These are phyloP conservation scores for Niveomyces coronatus DNA, from an alignment of 2,329 filamentous ascomycete species.

Conservation along the genomic window DNA sequence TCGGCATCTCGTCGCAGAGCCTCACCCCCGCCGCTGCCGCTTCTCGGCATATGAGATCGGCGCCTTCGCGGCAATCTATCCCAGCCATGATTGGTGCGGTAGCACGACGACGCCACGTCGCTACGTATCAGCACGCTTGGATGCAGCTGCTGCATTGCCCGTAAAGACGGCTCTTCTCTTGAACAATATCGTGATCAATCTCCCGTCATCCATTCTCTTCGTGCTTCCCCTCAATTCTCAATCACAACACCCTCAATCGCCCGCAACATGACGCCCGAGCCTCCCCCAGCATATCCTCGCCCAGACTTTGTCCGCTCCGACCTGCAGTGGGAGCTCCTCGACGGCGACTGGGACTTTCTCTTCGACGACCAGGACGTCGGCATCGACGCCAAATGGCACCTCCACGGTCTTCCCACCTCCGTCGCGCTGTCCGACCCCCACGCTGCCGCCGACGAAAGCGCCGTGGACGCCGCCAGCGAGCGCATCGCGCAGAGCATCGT, in stretches of 20 bases:
- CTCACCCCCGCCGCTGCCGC: too few relatives aligned
- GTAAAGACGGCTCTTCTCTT: too few relatives aligned
- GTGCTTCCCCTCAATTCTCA: neutral
- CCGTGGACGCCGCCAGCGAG: conserved; percentile 14
- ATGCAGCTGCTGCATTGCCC: too few relatives aligned
- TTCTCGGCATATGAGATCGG: too few relatives aligned
- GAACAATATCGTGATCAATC: too few relatives aligned
- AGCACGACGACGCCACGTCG: too few relatives aligned
- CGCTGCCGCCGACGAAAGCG: conserved; percentile 24
- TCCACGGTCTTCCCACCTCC: conserved; percentile 35
- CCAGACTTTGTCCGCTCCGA: conserved; percentile 50
- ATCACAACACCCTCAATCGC: neutral
- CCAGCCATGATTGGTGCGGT: too few relatives aligned
- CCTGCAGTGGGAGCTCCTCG: conserved; percentile 49
- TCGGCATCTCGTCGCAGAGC: too few relatives aligned
- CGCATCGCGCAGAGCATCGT: conserved; percentile 34
- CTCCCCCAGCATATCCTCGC: conserved; percentile 40
- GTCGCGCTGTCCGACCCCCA: conserved; percentile 18
- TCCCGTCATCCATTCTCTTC: neutral
- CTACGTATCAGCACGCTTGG: too few relatives aligned
- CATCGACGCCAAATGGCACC: conserved; percentile 41
- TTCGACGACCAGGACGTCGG: conserved; percentile 57
- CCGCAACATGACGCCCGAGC: conserved; percentile 13
- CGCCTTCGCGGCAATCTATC: too few relatives aligned
- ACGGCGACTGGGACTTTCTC: conserved; percentile 53